Percentiles rank a stretch among this genome's conserved stretches.
These are phyloP conservation scores for Xerocomus minutiporus DNA, from an alignment of 1,284 basidiomycete species.

Conservation along the genomic window DNA sequence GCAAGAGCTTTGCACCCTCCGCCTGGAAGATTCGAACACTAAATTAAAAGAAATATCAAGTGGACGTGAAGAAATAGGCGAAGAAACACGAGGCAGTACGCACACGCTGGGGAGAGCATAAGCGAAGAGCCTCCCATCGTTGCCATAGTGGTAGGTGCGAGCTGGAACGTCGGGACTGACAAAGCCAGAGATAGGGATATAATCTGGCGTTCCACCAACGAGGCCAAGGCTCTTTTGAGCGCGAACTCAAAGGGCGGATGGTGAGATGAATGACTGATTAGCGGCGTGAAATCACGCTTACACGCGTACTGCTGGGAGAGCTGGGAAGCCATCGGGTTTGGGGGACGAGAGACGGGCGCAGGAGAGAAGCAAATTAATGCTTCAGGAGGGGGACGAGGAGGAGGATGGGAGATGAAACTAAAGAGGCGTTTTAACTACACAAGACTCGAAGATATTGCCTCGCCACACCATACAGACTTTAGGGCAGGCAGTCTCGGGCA, in stretches of 20 bases:
- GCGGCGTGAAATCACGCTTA: slow-evolving; percentile 38
- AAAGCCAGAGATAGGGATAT: slow-evolving; percentile 65
- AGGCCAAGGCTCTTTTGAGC: slow-evolving; percentile 92
- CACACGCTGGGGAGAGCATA: slow-evolving; percentile 74
- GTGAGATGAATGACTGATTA: slow-evolving; percentile 7
- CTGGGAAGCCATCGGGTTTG: slow-evolving; percentile 55
- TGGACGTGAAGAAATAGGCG: neutral
- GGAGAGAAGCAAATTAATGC: slow-evolving; percentile 77
- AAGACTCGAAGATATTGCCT: neutral
- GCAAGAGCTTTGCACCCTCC: slow-evolving; percentile 65
- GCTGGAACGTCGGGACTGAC: slow-evolving; percentile 63
- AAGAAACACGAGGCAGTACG: slow-evolving; percentile 33
- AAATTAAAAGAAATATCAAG: slow-evolving; percentile 7
- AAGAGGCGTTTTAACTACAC: slow-evolving; percentile 2
- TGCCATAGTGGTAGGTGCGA: slow-evolving; percentile 80
- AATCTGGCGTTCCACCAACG: slow-evolving; percentile 77
- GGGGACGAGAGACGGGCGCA: slow-evolving; percentile 34
- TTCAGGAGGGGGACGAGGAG: slow-evolving; percentile 39
- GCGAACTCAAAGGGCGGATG: slow-evolving; percentile 54
- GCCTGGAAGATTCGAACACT: slow-evolving; percentile 78
- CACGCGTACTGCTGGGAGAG: slow-evolving; percentile 76
- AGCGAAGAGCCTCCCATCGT: slow-evolving; percentile 83
- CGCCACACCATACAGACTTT: slow-evolving; percentile 2
- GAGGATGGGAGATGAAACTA: slow-evolving; percentile 10
- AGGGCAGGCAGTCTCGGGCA: slow-evolving; percentile 6